phyloP scores from a whole-genome alignment of 2,329 filamentous ascomycete species.

The Ophiostoma ulmi region DNA sequence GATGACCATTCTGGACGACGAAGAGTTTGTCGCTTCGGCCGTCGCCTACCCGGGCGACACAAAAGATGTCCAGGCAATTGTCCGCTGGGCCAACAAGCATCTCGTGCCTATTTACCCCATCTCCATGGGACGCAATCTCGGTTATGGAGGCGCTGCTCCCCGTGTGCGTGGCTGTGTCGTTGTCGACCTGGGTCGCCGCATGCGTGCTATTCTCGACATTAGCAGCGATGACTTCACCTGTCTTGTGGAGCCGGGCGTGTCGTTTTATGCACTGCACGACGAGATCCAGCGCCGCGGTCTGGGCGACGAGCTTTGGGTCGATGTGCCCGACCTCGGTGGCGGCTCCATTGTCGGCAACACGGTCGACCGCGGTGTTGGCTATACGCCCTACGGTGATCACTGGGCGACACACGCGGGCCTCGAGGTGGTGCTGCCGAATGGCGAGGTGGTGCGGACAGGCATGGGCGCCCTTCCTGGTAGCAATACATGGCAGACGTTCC shows the following conservation, averaged over 20 bases:
- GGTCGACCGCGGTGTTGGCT: not conserved
- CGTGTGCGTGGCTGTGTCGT: slow-evolving; percentile 42
- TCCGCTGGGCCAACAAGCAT: slow-evolving; percentile 31
- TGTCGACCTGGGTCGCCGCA: not conserved
- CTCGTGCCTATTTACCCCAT: slow-evolving; percentile 45
- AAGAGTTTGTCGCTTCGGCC: slow-evolving; percentile 35
- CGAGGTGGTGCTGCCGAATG: not conserved
- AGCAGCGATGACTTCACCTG: not conserved
- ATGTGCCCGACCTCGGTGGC: not conserved
- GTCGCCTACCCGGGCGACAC: slow-evolving; percentile 42
- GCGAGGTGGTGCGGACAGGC: not conserved
- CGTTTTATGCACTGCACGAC: not conserved
- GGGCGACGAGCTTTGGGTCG: not conserved
- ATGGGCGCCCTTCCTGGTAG: slow-evolving; percentile 22
- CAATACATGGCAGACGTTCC: slow-evolving; percentile 37
- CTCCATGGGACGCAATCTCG: slow-evolving; percentile 45
- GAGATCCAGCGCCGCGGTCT: not conserved
- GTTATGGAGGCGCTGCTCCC: slow-evolving; percentile 47
- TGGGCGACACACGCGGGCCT: not conserved
- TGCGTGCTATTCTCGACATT: not conserved
- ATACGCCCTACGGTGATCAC: not conserved
- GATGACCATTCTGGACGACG: not conserved
- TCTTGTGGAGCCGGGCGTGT: not conserved
- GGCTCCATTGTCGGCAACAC: not conserved
- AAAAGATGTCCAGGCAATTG: slow-evolving; percentile 44